Conservation (phyloP, 495 filamentous ascomycete genomes). For the Penicillium paxilli region DNA sequence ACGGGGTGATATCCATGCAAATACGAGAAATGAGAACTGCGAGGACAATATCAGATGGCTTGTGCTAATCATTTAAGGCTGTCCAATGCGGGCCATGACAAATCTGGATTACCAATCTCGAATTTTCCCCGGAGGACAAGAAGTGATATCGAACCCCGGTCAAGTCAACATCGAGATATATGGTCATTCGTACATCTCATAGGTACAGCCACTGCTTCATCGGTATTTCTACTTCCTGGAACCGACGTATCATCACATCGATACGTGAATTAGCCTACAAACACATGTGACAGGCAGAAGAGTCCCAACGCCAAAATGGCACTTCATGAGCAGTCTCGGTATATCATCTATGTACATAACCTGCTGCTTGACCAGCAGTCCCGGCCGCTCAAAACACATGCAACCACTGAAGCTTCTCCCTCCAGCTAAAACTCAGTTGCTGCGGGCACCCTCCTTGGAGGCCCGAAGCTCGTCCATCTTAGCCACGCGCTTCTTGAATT, state of each 20-base stretch:
- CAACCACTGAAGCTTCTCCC: conserved; percentile 3
- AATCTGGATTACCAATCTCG: not conserved
- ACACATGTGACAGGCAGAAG: not conserved
- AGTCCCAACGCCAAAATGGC: conserved; percentile 38
- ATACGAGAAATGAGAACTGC: not conserved
- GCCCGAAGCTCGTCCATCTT: conserved; percentile 97
- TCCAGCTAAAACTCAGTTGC: conserved; percentile 61
- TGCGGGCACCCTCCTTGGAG: conserved; percentile 81
- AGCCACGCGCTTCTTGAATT: conserved; percentile 96
- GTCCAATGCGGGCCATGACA: not conserved
- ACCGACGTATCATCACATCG: not conserved
- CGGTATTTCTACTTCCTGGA: too few species aligned
- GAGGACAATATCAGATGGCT: too few species aligned
- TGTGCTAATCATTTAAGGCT: not conserved
- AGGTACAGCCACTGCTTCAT: too few species aligned
- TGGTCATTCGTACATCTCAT: too few species aligned
- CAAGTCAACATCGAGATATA: too few species aligned
- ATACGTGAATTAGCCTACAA: not conserved
- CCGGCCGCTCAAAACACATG: conserved; percentile 17
- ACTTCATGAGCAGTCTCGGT: conserved; percentile 43
- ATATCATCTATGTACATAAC: conserved; percentile 50
- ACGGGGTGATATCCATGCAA: too few species aligned
- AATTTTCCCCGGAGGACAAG: too few species aligned
- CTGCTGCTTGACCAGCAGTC: conserved; percentile 31
- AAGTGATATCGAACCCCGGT: too few species aligned